phyloP scores from a whole-genome alignment of 495 filamentous ascomycete species.

The Penicillium coffeae region DNA sequence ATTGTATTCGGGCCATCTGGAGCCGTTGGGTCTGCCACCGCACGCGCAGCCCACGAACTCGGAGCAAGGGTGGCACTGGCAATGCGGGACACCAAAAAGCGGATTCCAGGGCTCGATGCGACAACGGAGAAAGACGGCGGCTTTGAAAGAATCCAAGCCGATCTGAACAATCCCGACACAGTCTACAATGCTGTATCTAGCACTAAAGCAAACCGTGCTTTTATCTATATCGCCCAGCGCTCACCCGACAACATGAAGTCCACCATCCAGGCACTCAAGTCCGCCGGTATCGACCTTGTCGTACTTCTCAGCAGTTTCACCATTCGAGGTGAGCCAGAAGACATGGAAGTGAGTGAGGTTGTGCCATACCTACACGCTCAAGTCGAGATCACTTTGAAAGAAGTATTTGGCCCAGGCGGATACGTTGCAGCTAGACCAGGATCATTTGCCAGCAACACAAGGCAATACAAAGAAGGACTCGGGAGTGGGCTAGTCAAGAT shows the following conservation, averaged over 20 bases:
- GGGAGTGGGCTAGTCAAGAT: too few relatives aligned
- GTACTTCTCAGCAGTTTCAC: slow-evolving; percentile 19
- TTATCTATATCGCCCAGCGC: slow-evolving; percentile 9
- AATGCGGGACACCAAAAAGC: slow-evolving; percentile 10
- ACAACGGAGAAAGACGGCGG: slow-evolving; percentile 7
- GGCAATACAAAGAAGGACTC: too few relatives aligned
- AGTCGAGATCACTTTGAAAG: slow-evolving; percentile 15
- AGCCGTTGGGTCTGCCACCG: slow-evolving; percentile 10
- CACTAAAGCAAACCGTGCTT: slow-evolving; percentile 9
- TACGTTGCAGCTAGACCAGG: slow-evolving; percentile 10
- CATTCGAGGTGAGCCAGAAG: neutral
- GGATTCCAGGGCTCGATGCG: slow-evolving; percentile 3
- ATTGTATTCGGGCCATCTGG: slow-evolving; percentile 17
- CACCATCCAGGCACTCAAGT: slow-evolving; percentile 6
- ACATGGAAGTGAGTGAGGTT: slow-evolving; percentile 2
- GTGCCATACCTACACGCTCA: slow-evolving; percentile 13
- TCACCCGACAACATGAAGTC: slow-evolving; percentile 5
- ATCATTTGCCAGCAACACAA: slow-evolving; percentile 11
- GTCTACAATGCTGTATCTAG: slow-evolving; percentile 5
- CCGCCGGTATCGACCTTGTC: slow-evolving; percentile 14
- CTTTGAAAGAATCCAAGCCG: slow-evolving; percentile 8
- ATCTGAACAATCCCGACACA: slow-evolving; percentile 8
- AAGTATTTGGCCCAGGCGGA: slow-evolving; percentile 12
- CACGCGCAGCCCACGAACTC: slow-evolving; percentile 4
- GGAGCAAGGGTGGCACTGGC: slow-evolving; percentile 13